Conservation (phyloP, 306 rosid genomes). For the Castanospermum australe region DNA sequence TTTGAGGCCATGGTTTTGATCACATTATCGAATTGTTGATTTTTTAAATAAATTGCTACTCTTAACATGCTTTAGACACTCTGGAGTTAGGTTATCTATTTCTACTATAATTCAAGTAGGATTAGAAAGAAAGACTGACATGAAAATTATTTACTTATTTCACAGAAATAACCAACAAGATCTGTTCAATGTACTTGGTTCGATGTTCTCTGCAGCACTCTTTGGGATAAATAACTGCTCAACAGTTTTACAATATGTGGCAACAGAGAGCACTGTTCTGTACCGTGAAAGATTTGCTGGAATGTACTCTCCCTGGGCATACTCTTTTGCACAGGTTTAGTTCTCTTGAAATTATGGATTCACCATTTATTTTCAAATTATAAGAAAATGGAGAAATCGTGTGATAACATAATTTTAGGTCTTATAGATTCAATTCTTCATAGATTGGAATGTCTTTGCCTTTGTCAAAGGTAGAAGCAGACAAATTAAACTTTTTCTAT, state of each 20-base stretch:
- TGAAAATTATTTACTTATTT: background rate
- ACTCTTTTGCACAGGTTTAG: slow-evolving; percentile 66
- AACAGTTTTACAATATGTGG: slow-evolving; percentile 49
- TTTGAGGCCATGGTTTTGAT: too few species aligned
- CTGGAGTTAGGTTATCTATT: background rate
- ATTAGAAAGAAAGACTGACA: background rate
- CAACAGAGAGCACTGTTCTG: slow-evolving; percentile 57
- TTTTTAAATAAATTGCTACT: background rate
- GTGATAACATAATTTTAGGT: background rate
- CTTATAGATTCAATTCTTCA: background rate
- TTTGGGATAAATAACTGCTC: slow-evolving; percentile 61
- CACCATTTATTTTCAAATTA: background rate
- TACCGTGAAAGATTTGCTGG: slow-evolving; percentile 67
- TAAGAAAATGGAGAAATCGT: background rate
- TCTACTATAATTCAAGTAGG: background rate
- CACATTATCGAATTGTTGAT: too few species aligned
- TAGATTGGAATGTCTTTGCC: too few species aligned
- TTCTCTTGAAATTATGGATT: background rate
- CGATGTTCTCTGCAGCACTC: slow-evolving; percentile 49
- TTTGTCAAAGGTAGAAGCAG: too few species aligned
- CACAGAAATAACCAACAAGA: slow-evolving; percentile 51
- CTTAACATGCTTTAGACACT: background rate
- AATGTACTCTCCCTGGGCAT: slow-evolving; percentile 71
- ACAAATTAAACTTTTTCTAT: too few species aligned
- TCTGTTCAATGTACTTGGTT: slow-evolving; percentile 50